Conservation (phyloP, 108 stramenopile species). For the Skeletonema tropicum region DNA sequence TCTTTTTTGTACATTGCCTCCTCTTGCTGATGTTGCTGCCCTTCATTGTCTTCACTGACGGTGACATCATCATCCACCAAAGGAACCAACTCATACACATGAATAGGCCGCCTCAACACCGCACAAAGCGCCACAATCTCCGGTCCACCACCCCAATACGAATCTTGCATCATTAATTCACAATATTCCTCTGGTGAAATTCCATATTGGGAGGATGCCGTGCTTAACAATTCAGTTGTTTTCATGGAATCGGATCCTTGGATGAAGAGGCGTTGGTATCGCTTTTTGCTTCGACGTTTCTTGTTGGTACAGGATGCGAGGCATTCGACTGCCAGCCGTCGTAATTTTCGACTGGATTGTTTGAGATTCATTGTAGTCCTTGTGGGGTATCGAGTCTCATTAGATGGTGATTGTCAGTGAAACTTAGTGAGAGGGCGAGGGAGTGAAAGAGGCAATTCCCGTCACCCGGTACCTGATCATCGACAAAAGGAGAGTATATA, state of each 20-base stretch:
- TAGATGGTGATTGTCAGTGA: slow-evolving; percentile 4
- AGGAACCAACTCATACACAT: slow-evolving; percentile 62
- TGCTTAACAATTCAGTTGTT: slow-evolving; percentile 37
- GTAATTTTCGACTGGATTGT: not conserved
- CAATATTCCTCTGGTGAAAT: slow-evolving; percentile 61
- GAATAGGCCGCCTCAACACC: slow-evolving; percentile 62
- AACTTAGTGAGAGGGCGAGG: slow-evolving; percentile 18
- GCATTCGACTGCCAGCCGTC: slow-evolving; percentile 13
- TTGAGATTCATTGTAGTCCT: not conserved
- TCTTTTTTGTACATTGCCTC: not conserved
- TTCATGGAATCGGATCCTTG: slow-evolving; percentile 50
- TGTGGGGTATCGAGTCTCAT: slow-evolving; percentile 6
- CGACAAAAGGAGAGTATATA: too few species aligned
- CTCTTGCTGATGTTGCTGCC: not conserved
- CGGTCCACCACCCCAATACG: slow-evolving; percentile 79
- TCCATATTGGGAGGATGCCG: slow-evolving; percentile 58
- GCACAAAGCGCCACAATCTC: slow-evolving; percentile 78
- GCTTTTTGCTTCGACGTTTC: not conserved
- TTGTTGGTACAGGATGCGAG: not conserved
- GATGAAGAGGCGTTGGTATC: slow-evolving; percentile 42
- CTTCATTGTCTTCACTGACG: not conserved
- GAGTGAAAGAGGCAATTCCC: slow-evolving; percentile 60
- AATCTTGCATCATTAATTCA: slow-evolving; percentile 52
- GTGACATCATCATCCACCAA: not conserved
- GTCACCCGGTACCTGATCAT: slow-evolving; percentile 62